These are phyloP conservation scores for Camelina hispida DNA, from an alignment of 345 rosid genomes.

Conservation along the genomic window DNA sequence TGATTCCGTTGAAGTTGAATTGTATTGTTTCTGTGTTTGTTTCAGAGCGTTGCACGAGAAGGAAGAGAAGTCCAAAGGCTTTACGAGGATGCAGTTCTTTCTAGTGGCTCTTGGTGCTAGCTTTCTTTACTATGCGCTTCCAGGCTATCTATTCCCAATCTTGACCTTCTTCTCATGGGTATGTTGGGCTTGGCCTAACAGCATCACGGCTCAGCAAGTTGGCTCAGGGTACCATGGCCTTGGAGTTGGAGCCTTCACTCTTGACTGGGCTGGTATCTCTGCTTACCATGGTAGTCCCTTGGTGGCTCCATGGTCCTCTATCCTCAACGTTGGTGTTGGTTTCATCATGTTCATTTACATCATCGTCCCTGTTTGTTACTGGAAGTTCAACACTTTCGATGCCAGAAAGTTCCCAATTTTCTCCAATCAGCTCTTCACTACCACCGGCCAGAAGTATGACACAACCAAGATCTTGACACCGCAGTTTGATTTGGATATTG, in stretches of 20 bases:
- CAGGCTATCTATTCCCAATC: slow-evolving; percentile 87
- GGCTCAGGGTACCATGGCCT: slow-evolving; percentile 99
- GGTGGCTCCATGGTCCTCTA: slow-evolving; percentile 90
- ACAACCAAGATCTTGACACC: slow-evolving; percentile 81
- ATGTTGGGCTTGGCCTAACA: slow-evolving; percentile 89
- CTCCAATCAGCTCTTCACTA: slow-evolving; percentile 83
- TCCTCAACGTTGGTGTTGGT: slow-evolving; percentile 86
- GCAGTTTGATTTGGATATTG: slow-evolving; percentile 61
- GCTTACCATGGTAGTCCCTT: slow-evolving; percentile 99
- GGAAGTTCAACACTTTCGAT: slow-evolving; percentile 90
- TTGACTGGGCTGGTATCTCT: slow-evolving; percentile 99
- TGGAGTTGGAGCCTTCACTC: slow-evolving; percentile 88
- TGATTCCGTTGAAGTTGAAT: neutral
- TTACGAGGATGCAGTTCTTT: slow-evolving; percentile 86
- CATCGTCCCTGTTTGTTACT: slow-evolving; percentile 88
- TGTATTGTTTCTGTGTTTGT: neutral
- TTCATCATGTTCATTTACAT: slow-evolving; percentile 94
- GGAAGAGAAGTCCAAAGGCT: slow-evolving; percentile 60
- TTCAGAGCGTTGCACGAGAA: slow-evolving; percentile 95
- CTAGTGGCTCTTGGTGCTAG: slow-evolving; percentile 64
- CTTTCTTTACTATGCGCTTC: slow-evolving; percentile 79
- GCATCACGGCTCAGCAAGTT: slow-evolving; percentile 93
- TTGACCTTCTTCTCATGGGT: slow-evolving; percentile 98
- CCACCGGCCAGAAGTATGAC: slow-evolving; percentile 77
- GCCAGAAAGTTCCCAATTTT: slow-evolving; percentile 89